A percentile compares a stretch with the other conserved stretches of the same genome.
These are phyloP conservation scores for Keithomyces neogunnii DNA, from an alignment of 2,329 filamentous ascomycete genomes.

Conservation along the genomic window DNA sequence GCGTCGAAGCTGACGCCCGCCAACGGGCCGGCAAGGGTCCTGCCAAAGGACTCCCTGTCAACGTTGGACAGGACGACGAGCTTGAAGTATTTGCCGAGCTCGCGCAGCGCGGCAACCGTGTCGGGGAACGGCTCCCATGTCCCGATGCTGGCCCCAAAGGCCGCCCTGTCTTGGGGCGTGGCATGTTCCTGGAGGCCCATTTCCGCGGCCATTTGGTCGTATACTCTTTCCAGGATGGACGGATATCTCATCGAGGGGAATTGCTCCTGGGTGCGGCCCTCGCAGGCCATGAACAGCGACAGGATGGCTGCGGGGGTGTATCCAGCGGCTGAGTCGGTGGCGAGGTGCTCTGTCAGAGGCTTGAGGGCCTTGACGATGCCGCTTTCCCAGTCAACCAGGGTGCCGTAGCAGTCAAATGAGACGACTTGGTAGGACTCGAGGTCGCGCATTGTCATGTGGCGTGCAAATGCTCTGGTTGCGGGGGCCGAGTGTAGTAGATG, in stretches of 20 bases:
- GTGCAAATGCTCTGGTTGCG: no score
- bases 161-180: constrained; percentile 17
- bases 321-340: no score
- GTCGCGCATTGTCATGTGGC: no score
- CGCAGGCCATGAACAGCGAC: constrained; percentile 38
- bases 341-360: constrained; percentile 22
- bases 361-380: constrained; percentile 49
- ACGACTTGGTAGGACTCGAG: no score
- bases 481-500: no score
- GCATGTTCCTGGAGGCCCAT: constrained; percentile 17
- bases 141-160: constrained; percentile 36
- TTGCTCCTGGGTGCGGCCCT: constrained; percentile 48
- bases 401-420: constrained; percentile 69
- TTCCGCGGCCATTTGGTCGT: constrained; percentile 26
- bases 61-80: constrained; percentile 55
- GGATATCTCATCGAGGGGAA: constrained; percentile 32
- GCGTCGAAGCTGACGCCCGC: constrained; percentile 47
- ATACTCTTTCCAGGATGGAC: constrained; percentile 32
- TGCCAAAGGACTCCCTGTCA: constrained; percentile 27
- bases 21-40: constrained; percentile 27
- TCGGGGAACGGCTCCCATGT: constrained; percentile 50
- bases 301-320: constrained; percentile 31
- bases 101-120: constrained; percentile 41
- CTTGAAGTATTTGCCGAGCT: constrained; percentile 44
- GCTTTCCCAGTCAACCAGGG: constrained; percentile 69